These are phyloP conservation scores for Lentinula edodes DNA, from an alignment of 768 basidiomycete genomes.

Conservation along the genomic window DNA sequence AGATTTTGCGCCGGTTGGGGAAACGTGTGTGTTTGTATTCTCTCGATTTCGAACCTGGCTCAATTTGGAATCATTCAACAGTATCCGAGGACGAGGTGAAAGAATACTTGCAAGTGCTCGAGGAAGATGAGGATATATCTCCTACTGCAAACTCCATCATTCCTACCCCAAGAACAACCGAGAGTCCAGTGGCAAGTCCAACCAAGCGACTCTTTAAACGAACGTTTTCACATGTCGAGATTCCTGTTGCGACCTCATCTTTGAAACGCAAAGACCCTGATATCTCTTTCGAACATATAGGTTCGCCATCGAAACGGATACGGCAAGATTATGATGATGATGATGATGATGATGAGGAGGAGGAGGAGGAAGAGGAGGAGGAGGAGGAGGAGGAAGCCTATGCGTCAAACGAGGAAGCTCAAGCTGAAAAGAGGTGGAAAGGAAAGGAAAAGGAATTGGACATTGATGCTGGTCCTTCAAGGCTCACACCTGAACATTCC, in stretches of 20 bases:
- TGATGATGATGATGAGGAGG: too few relatives aligned
- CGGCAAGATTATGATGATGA: not conserved
- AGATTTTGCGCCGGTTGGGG: not conserved
- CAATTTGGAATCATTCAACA: not conserved
- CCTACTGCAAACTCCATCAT: not conserved
- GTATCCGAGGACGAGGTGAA: not conserved
- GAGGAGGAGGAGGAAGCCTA: not conserved
- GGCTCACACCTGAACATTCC: not conserved
- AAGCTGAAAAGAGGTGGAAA: not conserved
- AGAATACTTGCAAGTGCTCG: not conserved
- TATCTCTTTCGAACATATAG: not conserved
- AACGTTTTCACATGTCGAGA: not conserved
- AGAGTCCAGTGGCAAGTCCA: not conserved
- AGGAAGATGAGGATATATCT: not conserved
- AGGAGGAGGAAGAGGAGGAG: not conserved
- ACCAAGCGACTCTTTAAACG: not conserved
- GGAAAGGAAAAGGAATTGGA: not conserved
- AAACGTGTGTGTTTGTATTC: not conserved
- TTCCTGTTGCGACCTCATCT: not conserved
- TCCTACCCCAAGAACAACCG: not conserved
- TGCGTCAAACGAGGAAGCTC: not conserved
- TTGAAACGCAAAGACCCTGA: not conserved
- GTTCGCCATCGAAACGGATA: not conserved
- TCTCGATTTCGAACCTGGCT: not conserved
- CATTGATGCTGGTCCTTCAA: not conserved